Evolutionary conservation across 2,329 filamentous ascomycete genomes (phyloP).

Genomic region (Phialocephala subalpina): DNA sequence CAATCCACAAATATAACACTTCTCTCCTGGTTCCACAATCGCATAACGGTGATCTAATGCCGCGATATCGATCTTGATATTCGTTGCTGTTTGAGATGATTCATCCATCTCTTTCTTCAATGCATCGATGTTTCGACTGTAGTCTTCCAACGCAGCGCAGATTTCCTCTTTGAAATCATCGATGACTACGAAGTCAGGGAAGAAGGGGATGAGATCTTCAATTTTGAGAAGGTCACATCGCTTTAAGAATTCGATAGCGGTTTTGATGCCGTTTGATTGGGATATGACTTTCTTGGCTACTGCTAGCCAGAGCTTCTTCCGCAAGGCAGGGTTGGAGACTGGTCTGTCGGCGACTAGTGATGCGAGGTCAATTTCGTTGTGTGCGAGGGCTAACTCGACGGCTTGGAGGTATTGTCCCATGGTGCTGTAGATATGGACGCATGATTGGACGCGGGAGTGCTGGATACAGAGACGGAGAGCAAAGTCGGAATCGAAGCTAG

Average conservation of each 20-base stretch:
- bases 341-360: slow-evolving; percentile 88
- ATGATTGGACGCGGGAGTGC: slow-evolving; percentile 89
- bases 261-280: slow-evolving; percentile 85
- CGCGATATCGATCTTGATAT: slow-evolving; percentile 90
- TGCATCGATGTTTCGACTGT: slow-evolving; percentile 87
- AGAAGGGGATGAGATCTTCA: slow-evolving; percentile 97
- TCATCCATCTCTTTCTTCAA: slow-evolving; percentile 97
- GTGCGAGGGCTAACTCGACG: slow-evolving; percentile 89
- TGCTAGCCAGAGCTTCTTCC: slow-evolving; percentile 95
- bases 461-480: slow-evolving; percentile 95
- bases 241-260: slow-evolving; percentile 91
- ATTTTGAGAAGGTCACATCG: slow-evolving; percentile 92
- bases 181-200: slow-evolving; percentile 97
- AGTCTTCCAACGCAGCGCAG: slow-evolving; percentile 90
- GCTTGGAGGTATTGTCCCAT: slow-evolving; percentile 96
- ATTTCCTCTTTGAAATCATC: slow-evolving; percentile 99
- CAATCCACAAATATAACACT: slow-evolving; percentile 87
- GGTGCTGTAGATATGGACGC: slow-evolving; percentile 95
- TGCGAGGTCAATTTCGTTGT: slow-evolving; percentile 89
- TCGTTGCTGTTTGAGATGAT: slow-evolving; percentile 83
- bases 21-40: slow-evolving; percentile 95
- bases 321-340: slow-evolving; percentile 77
- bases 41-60: slow-evolving; percentile 89
- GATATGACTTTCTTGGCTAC: slow-evolving; percentile 95
- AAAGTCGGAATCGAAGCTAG: slow-evolving; percentile 93